Percentiles rank a stretch among this genome's conserved stretches.
Conservation (phyloP, 805 yeast genomes). For the Candida dajiaensis region DNA sequence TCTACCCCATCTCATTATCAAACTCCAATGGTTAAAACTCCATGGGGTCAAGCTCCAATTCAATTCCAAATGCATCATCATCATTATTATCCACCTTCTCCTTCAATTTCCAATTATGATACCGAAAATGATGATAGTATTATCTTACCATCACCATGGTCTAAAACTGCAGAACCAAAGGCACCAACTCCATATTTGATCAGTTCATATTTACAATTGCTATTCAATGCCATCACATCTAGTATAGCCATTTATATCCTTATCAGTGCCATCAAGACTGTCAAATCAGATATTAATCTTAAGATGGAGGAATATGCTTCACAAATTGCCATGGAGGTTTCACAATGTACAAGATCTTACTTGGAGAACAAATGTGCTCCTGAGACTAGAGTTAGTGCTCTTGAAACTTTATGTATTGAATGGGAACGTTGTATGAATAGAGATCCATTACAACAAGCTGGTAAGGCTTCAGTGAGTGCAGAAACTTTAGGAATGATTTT, state of each 20-base stretch:
- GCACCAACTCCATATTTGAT: slow-evolving; percentile 50
- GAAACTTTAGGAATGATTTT: slow-evolving; percentile 56
- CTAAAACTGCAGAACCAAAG: slow-evolving; percentile 41
- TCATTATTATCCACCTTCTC: slow-evolving; percentile 32
- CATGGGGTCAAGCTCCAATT: slow-evolving; percentile 17
- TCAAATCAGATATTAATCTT: slow-evolving; percentile 47
- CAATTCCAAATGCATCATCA: slow-evolving; percentile 39
- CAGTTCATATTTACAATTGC: slow-evolving; percentile 56
- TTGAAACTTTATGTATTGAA: slow-evolving; percentile 47
- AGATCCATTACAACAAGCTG: slow-evolving; percentile 36
- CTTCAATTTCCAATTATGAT: slow-evolving; percentile 5
- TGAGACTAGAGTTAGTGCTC: slow-evolving; percentile 49
- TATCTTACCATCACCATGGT: slow-evolving; percentile 57
- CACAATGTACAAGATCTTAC: slow-evolving; percentile 47
- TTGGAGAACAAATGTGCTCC: slow-evolving; percentile 52
- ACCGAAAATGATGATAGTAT: slow-evolving; percentile 8
- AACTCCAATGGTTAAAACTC: slow-evolving; percentile 8
- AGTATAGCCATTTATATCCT: slow-evolving; percentile 39
- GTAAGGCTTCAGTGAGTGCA: slow-evolving; percentile 54
- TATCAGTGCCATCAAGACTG: slow-evolving; percentile 38
- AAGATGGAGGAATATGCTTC: slow-evolving; percentile 44
- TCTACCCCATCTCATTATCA: neutral
- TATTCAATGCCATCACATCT: slow-evolving; percentile 43
- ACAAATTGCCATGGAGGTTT: slow-evolving; percentile 44
- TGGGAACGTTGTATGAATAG: slow-evolving; percentile 68